phyloP scores from a whole-genome alignment of 2,329 filamentous ascomycete genomes.

The Tolypocladium paradoxum region DNA sequence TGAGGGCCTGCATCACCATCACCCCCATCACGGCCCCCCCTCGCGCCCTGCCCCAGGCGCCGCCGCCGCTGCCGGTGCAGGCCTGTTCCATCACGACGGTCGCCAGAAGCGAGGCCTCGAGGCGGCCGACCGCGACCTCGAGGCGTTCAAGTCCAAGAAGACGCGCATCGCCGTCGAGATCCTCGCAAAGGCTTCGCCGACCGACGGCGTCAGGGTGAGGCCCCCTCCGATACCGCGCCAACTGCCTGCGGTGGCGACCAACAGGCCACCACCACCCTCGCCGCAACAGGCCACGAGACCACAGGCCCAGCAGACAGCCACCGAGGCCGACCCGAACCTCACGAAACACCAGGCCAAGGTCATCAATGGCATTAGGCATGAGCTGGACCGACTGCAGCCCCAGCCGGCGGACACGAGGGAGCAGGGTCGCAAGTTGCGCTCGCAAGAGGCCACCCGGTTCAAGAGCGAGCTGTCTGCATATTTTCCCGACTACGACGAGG shows the following conservation, averaged over 20 bases:
- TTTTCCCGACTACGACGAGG: constrained; percentile 88
- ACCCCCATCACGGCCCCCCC: constrained; percentile 10
- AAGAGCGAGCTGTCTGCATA: constrained; percentile 88
- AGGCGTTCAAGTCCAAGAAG: constrained; percentile 36
- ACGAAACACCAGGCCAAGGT: constrained; percentile 48
- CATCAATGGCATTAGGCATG: constrained; percentile 50
- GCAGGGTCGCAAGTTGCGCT: constrained; percentile 70
- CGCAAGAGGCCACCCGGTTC: constrained; percentile 72
- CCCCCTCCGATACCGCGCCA: constrained; percentile 14
- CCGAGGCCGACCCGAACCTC: constrained; percentile 17
- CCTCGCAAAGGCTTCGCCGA: constrained; percentile 20
- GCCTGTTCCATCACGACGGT: constrained; percentile 14
- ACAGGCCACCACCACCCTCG: constrained; percentile 9
- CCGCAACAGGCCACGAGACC: constrained; percentile 6
- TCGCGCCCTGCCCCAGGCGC: constrained; percentile 14
- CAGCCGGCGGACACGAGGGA: constrained; percentile 32
- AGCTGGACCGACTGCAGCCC: constrained; percentile 46
- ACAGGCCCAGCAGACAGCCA: neutral
- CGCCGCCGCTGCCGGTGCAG: constrained; percentile 16
- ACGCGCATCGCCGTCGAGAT: constrained; percentile 44
- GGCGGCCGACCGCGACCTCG: constrained; percentile 30
- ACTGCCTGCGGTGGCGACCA: constrained; percentile 2
- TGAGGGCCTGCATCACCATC: constrained; percentile 31
- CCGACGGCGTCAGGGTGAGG: constrained; percentile 15
- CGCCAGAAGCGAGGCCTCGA: constrained; percentile 40